phyloP scores from a whole-genome alignment of 139 green algal species.

The Pleodorina starrii region DNA sequence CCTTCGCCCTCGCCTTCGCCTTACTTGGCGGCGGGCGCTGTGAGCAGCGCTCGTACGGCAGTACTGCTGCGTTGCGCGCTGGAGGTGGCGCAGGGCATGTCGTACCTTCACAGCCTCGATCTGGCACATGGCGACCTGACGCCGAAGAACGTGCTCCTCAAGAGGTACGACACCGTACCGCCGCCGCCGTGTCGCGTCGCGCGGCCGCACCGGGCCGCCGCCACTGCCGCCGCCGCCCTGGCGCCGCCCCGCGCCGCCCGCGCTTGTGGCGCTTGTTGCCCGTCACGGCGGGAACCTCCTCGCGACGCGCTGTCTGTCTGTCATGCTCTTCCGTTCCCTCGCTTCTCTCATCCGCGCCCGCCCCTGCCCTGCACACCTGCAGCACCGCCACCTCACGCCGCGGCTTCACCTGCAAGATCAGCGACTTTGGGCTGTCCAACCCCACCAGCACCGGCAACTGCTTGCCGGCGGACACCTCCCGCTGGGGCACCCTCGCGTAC shows the following conservation, averaged over 20 bases:
- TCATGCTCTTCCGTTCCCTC: too few relatives aligned
- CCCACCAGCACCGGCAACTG: background rate
- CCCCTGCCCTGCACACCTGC: too few relatives aligned
- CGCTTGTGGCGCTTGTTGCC: too few relatives aligned
- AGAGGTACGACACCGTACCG: constrained; percentile 7
- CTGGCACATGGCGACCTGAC: constrained; percentile 80
- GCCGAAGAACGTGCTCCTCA: constrained; percentile 74
- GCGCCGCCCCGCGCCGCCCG: too few relatives aligned
- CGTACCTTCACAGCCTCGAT: constrained; percentile 65
- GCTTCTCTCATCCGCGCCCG: too few relatives aligned
- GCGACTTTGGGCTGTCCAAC: constrained; percentile 20
- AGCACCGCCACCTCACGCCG: constrained; percentile 33
- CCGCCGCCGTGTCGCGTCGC: too few relatives aligned
- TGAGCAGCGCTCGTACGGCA: background rate
- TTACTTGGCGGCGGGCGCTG: background rate
- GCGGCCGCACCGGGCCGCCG: too few relatives aligned
- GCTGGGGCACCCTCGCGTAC: constrained; percentile 20
- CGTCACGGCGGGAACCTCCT: too few relatives aligned
- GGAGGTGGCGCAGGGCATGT: constrained; percentile 63
- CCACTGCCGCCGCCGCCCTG: too few relatives aligned
- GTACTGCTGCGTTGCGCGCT: constrained; percentile 52
- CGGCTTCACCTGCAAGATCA: constrained; percentile 25
- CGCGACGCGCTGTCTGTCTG: too few relatives aligned
- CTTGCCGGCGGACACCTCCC: background rate
- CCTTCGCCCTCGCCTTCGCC: too few relatives aligned